Conservation (phyloP, 2,329 filamentous ascomycete species). For the Cryphonectria carpinicola region DNA sequence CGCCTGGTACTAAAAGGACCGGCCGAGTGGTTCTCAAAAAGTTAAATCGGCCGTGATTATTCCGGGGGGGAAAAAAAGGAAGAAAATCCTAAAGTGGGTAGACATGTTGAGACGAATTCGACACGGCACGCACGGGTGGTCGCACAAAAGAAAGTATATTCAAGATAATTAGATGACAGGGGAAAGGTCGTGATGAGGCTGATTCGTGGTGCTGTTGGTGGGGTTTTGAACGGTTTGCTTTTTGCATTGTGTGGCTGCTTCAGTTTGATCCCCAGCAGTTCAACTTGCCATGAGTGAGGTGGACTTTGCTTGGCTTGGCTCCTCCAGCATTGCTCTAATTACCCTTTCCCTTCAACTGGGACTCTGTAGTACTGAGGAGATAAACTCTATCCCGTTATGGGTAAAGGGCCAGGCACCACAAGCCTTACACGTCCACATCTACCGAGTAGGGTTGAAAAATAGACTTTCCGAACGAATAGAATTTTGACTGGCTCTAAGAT, state of each 20-base stretch:
- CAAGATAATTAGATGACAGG: neutral
- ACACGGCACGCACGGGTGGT: too few species aligned
- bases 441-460: neutral
- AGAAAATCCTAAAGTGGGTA: neutral
- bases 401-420: neutral
- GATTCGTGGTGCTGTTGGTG: neutral
- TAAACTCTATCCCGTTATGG: neutral
- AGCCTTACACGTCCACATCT: neutral
- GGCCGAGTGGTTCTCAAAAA: neutral
- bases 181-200: neutral
- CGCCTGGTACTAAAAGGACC: neutral
- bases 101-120: neutral
- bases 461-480: neutral
- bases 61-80: neutral
- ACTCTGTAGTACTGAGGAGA: neutral
- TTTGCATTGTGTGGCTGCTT: neutral
- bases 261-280: neutral
- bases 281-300: neutral
- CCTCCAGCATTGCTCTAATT: neutral
- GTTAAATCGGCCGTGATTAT: neutral
- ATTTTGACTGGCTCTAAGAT: neutral
- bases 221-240: neutral
- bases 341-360: neutral
- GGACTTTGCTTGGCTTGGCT: neutral
- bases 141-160: neutral